Evolutionary conservation across 2,329 filamentous ascomycete genomes (phyloP).

Genomic region (Calonectria pseudoturangicola): DNA sequence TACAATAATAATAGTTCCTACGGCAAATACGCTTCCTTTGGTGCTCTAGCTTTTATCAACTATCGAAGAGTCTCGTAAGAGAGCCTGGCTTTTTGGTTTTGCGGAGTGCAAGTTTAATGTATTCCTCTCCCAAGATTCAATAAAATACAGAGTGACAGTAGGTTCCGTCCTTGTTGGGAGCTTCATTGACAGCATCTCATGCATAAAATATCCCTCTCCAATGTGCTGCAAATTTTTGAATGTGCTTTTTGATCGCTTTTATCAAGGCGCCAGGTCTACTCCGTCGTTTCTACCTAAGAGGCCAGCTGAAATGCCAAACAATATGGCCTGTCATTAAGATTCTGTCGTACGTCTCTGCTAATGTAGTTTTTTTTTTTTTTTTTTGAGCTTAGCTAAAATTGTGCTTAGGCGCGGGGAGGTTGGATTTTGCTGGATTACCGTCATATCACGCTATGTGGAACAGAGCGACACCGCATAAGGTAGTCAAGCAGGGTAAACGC

Average conservation of each 20-base stretch:
- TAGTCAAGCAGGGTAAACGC: no score
- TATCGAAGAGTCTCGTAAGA: conserved; percentile 71
- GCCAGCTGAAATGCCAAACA: conserved; percentile 63
- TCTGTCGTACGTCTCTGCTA: no score
- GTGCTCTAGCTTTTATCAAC: conserved; percentile 71
- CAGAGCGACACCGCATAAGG: no score
- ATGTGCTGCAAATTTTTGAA: conserved; percentile 66
- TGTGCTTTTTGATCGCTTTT: conserved; percentile 70
- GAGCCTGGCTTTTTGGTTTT: conserved; percentile 67
- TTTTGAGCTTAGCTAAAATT: no score
- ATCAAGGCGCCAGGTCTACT: conserved; percentile 70
- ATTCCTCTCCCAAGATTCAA: conserved; percentile 68
- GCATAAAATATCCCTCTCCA: conserved; percentile 68
- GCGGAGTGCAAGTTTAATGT: conserved; percentile 70
- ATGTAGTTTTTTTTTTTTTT: no score
- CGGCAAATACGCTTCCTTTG: conserved; percentile 25
- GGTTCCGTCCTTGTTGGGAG: conserved; percentile 70
- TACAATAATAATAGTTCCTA: no score
- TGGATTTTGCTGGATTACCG: no score
- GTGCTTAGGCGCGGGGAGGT: no score
- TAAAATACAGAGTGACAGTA: conserved; percentile 67
- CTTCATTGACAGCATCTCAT: conserved; percentile 75
- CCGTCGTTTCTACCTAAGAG: conserved; percentile 55
- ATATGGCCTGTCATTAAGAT: conserved; percentile 39
- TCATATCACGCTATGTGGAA: no score